Evolutionary conservation across 306 rosid genomes (phyloP).

Genomic region (Cajanus cajan): DNA sequence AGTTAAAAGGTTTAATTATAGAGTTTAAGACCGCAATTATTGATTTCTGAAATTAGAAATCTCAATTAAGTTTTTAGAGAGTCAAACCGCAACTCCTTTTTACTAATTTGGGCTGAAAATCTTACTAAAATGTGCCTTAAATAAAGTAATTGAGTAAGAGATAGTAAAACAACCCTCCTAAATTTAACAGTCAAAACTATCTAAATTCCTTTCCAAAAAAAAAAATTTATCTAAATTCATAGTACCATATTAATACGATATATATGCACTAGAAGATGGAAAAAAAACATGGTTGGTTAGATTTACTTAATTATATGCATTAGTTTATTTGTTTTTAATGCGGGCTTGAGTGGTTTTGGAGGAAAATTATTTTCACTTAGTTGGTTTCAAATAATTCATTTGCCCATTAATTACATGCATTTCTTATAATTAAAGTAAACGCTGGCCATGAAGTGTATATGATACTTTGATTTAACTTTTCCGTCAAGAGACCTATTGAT

Average conservation of each 20-base stretch:
- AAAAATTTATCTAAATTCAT: background rate
- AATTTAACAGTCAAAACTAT: background rate
- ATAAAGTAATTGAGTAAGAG: background rate
- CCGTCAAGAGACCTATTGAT: slow-evolving; percentile 13
- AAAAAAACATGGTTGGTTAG: background rate
- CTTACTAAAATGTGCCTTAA: background rate
- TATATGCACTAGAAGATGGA: background rate
- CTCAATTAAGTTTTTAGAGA: slow-evolving; percentile 1
- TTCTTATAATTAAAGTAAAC: slow-evolving; percentile 34
- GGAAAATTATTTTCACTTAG: background rate
- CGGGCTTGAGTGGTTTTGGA: background rate
- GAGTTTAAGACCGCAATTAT: background rate
- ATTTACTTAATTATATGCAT: slow-evolving; percentile 10
- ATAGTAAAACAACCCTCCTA: background rate
- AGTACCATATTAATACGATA: background rate
- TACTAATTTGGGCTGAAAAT: slow-evolving; percentile 24
- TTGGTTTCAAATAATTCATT: slow-evolving; percentile 2
- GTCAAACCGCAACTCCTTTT: slow-evolving; percentile 23
- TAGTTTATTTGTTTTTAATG: background rate
- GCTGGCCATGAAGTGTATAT: slow-evolving; percentile 8
- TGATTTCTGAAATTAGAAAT: slow-evolving; percentile 7
- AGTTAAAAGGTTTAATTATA: background rate
- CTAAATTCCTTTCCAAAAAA: too few species aligned
- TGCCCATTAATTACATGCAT: slow-evolving; percentile 13
- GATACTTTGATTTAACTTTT: slow-evolving; percentile 27